Conservation (phyloP, 305 asterid genomes). For the Fraxinus sp. region DNA sequence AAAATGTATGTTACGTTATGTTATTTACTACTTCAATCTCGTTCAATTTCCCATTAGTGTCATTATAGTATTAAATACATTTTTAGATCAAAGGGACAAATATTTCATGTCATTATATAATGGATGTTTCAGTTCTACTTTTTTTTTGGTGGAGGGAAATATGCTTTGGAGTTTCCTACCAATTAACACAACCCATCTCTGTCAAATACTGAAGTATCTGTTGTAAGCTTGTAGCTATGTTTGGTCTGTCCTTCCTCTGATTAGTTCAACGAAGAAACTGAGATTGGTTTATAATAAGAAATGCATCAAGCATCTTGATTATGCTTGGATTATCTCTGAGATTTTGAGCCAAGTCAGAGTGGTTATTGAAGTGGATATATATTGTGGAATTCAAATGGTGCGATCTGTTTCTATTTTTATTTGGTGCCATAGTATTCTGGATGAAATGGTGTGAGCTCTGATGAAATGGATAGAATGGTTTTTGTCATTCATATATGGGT, state of each 20-base stretch:
- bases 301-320: background rate
- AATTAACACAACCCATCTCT: background rate
- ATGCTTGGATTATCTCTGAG: background rate
- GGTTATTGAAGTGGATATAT: background rate
- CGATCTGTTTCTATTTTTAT: background rate
- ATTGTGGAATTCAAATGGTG: background rate
- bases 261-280: background rate
- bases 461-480: background rate
- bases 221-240: background rate
- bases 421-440: background rate
- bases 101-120: background rate
- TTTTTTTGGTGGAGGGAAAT: background rate
- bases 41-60: background rate
- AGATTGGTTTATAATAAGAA: background rate
- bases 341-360: background rate
- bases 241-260: background rate
- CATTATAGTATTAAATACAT: background rate
- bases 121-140: background rate
- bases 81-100: background rate
- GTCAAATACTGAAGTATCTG: background rate
- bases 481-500: background rate
- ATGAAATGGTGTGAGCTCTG: background rate
- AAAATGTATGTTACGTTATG: background rate
- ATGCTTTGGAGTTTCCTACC: background rate
- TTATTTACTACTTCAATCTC: conserved; percentile 12